Conservation (phyloP, 2,329 filamentous ascomycete genomes). For the Pseudogymnoascus sp. region DNA sequence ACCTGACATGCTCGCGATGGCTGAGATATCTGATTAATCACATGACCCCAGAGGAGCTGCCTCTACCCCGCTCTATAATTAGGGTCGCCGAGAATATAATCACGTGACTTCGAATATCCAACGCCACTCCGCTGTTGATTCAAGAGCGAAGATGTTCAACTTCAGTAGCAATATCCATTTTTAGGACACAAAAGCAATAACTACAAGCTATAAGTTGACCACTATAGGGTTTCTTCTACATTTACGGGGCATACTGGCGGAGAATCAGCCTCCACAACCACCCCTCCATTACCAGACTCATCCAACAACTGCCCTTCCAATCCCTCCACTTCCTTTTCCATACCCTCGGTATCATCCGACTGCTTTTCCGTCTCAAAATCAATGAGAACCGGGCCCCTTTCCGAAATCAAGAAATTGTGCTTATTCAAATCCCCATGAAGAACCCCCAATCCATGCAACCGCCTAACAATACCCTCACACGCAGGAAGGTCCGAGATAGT, state of each 20-base stretch:
- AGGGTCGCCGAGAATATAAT: too few relatives aligned
- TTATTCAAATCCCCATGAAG: conserved; percentile 33
- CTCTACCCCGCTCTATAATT: too few relatives aligned
- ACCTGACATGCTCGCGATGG: not conserved
- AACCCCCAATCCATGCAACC: conserved; percentile 31
- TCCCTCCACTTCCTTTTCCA: conserved; percentile 12
- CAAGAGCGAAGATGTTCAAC: too few relatives aligned
- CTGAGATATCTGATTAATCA: too few relatives aligned
- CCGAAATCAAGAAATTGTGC: conserved; percentile 31
- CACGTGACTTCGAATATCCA: too few relatives aligned
- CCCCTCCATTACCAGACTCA: conserved; percentile 10
- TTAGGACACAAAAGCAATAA: not conserved
- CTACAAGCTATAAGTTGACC: not conserved
- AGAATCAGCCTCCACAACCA: not conserved
- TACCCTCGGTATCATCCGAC: conserved; percentile 9
- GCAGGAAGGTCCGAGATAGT: conserved; percentile 23
- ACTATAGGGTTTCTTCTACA: not conserved
- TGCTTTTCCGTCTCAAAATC: conserved; percentile 28
- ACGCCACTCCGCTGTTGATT: too few relatives aligned
- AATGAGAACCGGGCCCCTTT: conserved; percentile 24
- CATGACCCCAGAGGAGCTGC: too few relatives aligned
- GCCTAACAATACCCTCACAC: conserved; percentile 24
- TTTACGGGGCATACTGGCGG: not conserved
- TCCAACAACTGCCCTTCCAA: conserved; percentile 12
- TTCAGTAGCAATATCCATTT: not conserved